phyloP scores from a whole-genome alignment of 176 grass and related monocot species.

The Alopecurus myosuroides region DNA sequence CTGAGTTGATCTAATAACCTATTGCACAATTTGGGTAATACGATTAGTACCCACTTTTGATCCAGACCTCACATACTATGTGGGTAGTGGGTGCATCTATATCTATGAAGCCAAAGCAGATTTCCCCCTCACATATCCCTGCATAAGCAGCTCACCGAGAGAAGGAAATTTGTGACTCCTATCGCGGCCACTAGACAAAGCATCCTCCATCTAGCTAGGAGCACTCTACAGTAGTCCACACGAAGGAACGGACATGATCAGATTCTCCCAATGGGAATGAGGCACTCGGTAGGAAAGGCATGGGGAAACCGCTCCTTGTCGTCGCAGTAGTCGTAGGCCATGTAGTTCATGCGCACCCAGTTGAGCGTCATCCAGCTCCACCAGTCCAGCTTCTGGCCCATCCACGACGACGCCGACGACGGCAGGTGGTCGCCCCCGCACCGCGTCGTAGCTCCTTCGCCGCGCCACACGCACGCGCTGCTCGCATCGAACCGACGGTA shows the following conservation, averaged over 20 bases:
- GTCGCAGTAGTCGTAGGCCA: no score
- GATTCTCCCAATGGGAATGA: no score
- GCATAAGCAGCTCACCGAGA: not conserved
- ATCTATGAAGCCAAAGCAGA: no score
- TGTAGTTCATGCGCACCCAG: no score
- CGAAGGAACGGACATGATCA: not conserved
- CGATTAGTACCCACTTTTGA: no score
- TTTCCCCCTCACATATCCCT: not conserved
- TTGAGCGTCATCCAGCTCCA: no score
- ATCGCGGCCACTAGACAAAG: not conserved
- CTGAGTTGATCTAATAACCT: no score
- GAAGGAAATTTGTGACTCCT: not conserved
- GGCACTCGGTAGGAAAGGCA: no score
- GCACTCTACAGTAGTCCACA: not conserved
- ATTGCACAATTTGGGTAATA: no score
- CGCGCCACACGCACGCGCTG: conserved; percentile 35
- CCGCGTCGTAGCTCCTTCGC: not conserved
- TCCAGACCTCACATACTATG: no score
- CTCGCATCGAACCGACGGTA: conserved; percentile 50
- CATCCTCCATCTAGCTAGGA: not conserved
- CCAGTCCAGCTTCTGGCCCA: conserved; percentile 57
- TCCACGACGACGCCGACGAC: conserved; percentile 35
- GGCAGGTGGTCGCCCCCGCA: conserved; percentile 4
- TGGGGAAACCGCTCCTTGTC: no score
- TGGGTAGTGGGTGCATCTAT: no score